phyloP scores from a whole-genome alignment of 441 rosid species.

The Populus trichocarpa region DNA sequence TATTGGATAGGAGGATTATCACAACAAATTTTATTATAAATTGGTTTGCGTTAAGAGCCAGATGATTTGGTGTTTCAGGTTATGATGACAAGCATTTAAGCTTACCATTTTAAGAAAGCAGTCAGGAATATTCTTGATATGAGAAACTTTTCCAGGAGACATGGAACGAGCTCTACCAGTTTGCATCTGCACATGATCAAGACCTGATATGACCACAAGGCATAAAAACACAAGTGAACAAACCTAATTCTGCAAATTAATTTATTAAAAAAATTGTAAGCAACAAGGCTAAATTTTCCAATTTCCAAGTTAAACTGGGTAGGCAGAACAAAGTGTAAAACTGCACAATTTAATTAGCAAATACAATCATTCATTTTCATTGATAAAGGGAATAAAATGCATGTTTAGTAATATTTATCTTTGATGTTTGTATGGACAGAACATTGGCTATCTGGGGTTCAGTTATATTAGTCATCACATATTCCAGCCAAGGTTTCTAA shows the following conservation, averaged over 20 bases:
- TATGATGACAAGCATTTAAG: neutral
- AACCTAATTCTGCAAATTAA: slow-evolving; percentile 3
- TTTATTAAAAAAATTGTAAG: neutral
- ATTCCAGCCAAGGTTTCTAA: neutral
- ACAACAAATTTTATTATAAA: neutral
- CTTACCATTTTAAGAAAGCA: slow-evolving; percentile 89
- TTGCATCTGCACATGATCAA: slow-evolving; percentile 33
- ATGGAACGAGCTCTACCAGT: slow-evolving; percentile 64
- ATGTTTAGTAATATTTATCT: neutral
- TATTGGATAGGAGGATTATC: neutral
- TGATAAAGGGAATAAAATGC: neutral
- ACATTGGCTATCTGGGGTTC: neutral
- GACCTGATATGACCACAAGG: slow-evolving; percentile 38
- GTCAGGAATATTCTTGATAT: slow-evolving; percentile 53
- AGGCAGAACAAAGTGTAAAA: neutral
- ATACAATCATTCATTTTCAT: neutral
- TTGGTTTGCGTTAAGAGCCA: neutral
- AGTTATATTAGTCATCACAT: neutral
- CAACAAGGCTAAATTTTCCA: neutral
- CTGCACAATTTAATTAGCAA: neutral
- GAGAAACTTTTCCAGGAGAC: slow-evolving; percentile 59
- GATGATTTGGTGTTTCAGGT: neutral
- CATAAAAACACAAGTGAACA: neutral
- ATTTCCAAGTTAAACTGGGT: neutral
- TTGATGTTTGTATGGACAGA: neutral